Base-by-base conservation (phyloP, 106 monocot species). In the Platanthera zijinensis region DNA sequence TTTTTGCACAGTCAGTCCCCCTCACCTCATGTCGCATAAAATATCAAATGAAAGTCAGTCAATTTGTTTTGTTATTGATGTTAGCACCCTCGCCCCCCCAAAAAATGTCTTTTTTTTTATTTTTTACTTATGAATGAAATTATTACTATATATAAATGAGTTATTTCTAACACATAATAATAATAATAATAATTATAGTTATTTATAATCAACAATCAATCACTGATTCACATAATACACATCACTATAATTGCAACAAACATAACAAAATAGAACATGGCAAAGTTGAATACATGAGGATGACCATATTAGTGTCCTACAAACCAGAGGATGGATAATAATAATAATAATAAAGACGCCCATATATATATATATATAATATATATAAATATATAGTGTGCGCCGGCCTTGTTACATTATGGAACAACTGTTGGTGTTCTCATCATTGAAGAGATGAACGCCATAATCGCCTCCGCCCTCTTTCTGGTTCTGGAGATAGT, bases 371-470 rank as follows among this genome's bases (percentile, higher is more conserved):
- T 0, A 25, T 25, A 25, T 25, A n/a, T n/a, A n/a, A n/a, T n/a
- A n/a, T n/a, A n/a, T n/a, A n/a, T n/a, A n/a, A n/a, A n/a, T n/a
- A n/a, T n/a, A n/a, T n/a, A n/a, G n/a, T n/a, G n/a, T n/a, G n/a
- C n/a, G n/a, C n/a, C n/a, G n/a, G 25, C 25, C 25, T 25, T 25
- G 0, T 52, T 85, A 95, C 95, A 95, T 95, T 69, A 95, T 79
- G 64, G 76, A 75, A 85, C 95, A 95, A 45, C 87, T 82, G 61
- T 71, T 83, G 53, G 92, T 83, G 77, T 95, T 95, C 86, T 95
- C 95, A 77, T 95, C 95, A 64, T 88, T 92, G 86, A 95, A 95
- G 73, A 95, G 84, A 80, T 90, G 83, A 45, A 75, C 82, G 62
- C 78, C 84, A 71, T 89, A 85, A n/a, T 82, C 84, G 64, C 83